Percentiles rank a stretch among this genome's conserved stretches.
These are phyloP conservation scores for Asterophora lycoperdoides DNA, from an alignment of 768 basidiomycete genomes.

Conservation along the genomic window DNA sequence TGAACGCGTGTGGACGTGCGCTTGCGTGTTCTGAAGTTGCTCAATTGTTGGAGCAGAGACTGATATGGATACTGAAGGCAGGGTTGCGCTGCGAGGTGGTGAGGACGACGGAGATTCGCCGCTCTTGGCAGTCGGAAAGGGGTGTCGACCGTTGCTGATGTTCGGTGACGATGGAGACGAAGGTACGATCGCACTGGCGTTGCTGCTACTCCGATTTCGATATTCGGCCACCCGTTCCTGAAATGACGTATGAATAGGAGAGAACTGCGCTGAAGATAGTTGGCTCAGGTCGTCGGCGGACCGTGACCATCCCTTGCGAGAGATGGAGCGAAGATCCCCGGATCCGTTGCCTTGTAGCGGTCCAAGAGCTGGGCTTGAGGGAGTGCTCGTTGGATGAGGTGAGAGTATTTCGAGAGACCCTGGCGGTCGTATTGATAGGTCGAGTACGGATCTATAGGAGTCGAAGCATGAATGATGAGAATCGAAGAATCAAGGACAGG, in stretches of 20 bases:
- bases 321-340: conserved; percentile 67
- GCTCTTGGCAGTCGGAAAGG: conserved; percentile 37
- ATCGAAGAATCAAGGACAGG: neutral
- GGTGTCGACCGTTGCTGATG: conserved; percentile 34
- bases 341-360: conserved; percentile 26
- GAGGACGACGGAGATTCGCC: conserved; percentile 29
- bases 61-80: conserved; percentile 43
- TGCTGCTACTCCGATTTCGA: conserved; percentile 55
- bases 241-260: conserved; percentile 45
- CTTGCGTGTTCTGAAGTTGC: conserved; percentile 23
- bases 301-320: conserved; percentile 72
- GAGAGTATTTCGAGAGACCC: conserved; percentile 42
- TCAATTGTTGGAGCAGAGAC: conserved; percentile 41
- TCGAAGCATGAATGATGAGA: neutral
- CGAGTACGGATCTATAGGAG: conserved; percentile 61
- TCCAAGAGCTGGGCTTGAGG: conserved; percentile 31
- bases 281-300: conserved; percentile 77
- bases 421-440: conserved; percentile 47
- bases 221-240: conserved; percentile 66
- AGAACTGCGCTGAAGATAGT: conserved; percentile 32
- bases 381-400: conserved; percentile 34
- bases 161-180: conserved; percentile 31
- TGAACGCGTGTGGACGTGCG: conserved; percentile 58
- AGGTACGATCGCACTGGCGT: conserved; percentile 40
- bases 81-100: conserved; percentile 32